These are phyloP conservation scores for Hansenula anomala DNA, from an alignment of 1,139 yeast species.

Conservation along the genomic window DNA sequence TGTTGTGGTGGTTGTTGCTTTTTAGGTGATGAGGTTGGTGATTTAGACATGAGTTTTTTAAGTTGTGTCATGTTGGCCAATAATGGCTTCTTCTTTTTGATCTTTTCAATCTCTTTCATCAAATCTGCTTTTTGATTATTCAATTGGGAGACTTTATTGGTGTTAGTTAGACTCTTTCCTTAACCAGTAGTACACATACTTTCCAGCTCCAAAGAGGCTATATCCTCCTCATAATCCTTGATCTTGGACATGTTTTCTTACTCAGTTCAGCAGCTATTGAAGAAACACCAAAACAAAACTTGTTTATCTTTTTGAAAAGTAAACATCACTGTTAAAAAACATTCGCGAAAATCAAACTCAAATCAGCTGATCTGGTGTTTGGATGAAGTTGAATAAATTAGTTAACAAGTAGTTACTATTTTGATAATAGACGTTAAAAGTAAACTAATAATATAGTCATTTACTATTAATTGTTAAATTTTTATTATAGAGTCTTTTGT, in stretches of 20 bases:
- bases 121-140: conserved; percentile 15
- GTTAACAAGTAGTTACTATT: too few species aligned
- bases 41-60: conserved; percentile 4
- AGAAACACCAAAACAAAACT: not conserved
- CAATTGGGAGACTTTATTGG: conserved; percentile 12
- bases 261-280: not conserved
- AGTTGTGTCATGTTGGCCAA: conserved; percentile 10
- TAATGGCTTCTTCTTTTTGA: conserved; percentile 12
- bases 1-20: conserved; percentile 1
- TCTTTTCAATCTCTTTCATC: conserved; percentile 20
- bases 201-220: conserved; percentile 19
- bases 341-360: too few species aligned
- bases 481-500: too few species aligned
- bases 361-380: too few species aligned
- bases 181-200: conserved; percentile 8
- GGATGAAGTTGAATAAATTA: too few species aligned
- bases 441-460: too few species aligned
- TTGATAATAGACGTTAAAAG: too few species aligned
- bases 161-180: conserved; percentile 3
- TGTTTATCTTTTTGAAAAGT: not conserved
- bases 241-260: conserved; percentile 3
- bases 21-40: not conserved
- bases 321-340: too few species aligned
- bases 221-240: conserved; percentile 15
- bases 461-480: too few species aligned